Evolutionary conservation across 2,329 filamentous ascomycete genomes (phyloP), one percentile per base, ranked within the genome.

Genomic region (Rhynchosporium agropyri): DNA sequence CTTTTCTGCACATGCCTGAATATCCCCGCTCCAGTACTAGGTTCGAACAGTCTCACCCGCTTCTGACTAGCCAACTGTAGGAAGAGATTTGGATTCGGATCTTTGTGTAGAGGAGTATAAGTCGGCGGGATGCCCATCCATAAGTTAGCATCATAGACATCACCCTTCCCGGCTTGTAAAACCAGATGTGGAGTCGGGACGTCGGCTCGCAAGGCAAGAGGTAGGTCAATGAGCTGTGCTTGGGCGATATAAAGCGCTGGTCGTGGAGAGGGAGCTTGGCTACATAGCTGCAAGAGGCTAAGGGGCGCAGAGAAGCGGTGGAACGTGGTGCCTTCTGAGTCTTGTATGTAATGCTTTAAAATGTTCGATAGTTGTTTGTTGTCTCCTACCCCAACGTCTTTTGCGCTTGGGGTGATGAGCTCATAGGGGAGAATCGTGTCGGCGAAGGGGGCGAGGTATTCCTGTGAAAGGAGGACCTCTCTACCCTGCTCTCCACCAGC

Each of bases 51-150:
- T n/a, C 92, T 82, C 15, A 97, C 79, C 0, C 78, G 74, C 76
- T 99, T 99, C 58, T 73, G 76, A 3, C 91, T 86, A 15, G 85
- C 85, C 12, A 98, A 76, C 76, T 99, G 95, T 51, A 91, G 85
- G 74, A 98, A 97, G 0, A 97, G 71, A 73, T 99, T 99, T 0
- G 92, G 92, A 71, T 98, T 98, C 0, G 95, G 95, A 72, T 99
- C 95, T 60, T 90, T 85, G 76, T 99, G 95, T 3, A 97, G 79
- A 3, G 95, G 92, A 0, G 95, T 97, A 70, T 92, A 92, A 0
- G 93, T 97, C 0, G 92, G 92, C 45, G 92, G 86, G 13, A 89
- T 80, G 0, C 95, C 95, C 12, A 98, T 82, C 94, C 94, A 99
- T 49, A 98, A 79, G 69, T 90, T 96, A 0, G 89, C 88, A 70